These are phyloP conservation scores for Elaeis oleifera DNA, from an alignment of 202 grass and related monocot genomes.

Conservation along the genomic window DNA sequence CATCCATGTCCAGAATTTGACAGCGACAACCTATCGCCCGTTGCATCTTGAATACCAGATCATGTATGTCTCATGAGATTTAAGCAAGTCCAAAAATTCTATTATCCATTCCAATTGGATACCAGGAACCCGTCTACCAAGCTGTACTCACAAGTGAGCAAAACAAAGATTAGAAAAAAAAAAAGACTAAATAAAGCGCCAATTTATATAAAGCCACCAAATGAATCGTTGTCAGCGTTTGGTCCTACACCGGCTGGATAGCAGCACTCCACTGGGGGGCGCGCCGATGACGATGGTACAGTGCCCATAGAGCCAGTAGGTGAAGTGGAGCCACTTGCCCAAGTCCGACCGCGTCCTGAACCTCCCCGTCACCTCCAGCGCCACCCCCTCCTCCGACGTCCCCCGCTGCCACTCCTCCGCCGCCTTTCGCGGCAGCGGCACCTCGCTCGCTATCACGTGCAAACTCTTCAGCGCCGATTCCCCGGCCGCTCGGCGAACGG, in stretches of 20 bases:
- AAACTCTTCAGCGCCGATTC: constrained; percentile 24
- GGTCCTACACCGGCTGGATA: constrained; percentile 26
- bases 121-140: too few relatives aligned
- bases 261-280: constrained; percentile 47
- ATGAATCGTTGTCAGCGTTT: too few relatives aligned
- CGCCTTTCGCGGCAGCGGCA: constrained; percentile 16
- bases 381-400: constrained; percentile 30
- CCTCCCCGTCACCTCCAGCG: constrained; percentile 22
- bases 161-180: too few relatives aligned
- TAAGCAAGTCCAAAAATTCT: too few relatives aligned
- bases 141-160: too few relatives aligned
- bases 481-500: constrained; percentile 27
- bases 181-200: too few relatives aligned
- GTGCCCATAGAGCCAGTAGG: constrained; percentile 28
- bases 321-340: constrained; percentile 39
- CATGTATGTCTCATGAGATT: too few relatives aligned
- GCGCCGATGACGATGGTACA: constrained; percentile 40
- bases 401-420: constrained; percentile 31
- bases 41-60: too few relatives aligned
- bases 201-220: too few relatives aligned
- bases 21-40: too few relatives aligned
- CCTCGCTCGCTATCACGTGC: constrained; percentile 46
- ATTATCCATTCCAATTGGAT: too few relatives aligned
- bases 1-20: too few relatives aligned
- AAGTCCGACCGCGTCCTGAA: constrained; percentile 54